Conservation (phyloP, 768 basidiomycete species). For the Agaricus subrufescens region DNA sequence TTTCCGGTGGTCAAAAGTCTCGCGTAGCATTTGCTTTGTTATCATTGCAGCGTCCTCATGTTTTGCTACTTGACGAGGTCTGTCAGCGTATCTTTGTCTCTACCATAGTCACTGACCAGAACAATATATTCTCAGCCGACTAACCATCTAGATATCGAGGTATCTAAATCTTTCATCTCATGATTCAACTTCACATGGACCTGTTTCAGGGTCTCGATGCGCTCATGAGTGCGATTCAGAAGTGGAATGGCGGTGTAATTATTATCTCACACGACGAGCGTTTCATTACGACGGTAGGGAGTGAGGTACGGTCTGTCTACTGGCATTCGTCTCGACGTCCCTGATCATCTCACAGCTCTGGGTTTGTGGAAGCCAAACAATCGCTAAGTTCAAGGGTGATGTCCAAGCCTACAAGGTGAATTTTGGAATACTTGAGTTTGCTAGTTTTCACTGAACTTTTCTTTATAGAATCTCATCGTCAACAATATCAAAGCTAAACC, state of each 20-base stretch:
- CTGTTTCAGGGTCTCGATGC: constrained; percentile 77
- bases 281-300: constrained; percentile 87
- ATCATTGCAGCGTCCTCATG: constrained; percentile 85
- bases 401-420: constrained; percentile 87
- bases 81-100: constrained; percentile 16
- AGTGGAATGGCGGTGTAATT: constrained; percentile 90
- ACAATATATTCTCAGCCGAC: constrained; percentile 53
- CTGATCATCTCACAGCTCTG: constrained; percentile 56
- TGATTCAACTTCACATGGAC: neutral
- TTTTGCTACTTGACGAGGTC: constrained; percentile 92
- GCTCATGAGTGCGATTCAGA: constrained; percentile 73
- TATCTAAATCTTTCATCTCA: constrained; percentile 20
- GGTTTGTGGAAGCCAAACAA: constrained; percentile 86
- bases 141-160: constrained; percentile 95
- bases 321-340: neutral
- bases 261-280: constrained; percentile 94
- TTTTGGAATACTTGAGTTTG: constrained; percentile 4
- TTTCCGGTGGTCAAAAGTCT: constrained; percentile 94
- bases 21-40: constrained; percentile 90
- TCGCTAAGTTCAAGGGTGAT: constrained; percentile 82
- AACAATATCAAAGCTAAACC: constrained; percentile 63
- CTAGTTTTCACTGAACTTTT: neutral
- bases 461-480: constrained; percentile 64
- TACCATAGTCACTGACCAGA: constrained; percentile 3
- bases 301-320: constrained; percentile 49